A percentile compares a stretch with the other conserved stretches of the same genome.
Evolutionary conservation across 2,329 filamentous ascomycete genomes (phyloP).

Genomic region (Fusarium secorum): DNA sequence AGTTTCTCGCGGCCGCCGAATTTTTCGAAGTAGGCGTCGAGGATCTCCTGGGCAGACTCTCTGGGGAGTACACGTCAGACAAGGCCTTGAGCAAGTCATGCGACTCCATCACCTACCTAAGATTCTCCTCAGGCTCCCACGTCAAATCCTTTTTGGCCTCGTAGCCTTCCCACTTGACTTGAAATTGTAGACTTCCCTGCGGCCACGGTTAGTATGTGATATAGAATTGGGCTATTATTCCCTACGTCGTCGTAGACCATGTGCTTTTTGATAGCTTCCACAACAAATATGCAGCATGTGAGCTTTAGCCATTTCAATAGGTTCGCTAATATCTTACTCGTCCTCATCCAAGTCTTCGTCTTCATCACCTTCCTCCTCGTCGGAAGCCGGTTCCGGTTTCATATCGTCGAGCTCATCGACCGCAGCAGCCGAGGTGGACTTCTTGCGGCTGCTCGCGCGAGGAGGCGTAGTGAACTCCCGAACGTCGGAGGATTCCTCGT

Average conservation of each 20-base stretch:
- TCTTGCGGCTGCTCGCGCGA: conserved; percentile 39
- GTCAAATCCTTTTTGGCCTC: conserved; percentile 74
- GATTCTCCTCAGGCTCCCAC: conserved; percentile 80
- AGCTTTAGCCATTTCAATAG: conserved; percentile 22
- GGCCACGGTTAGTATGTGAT: not conserved
- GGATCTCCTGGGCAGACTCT: conserved; percentile 65
- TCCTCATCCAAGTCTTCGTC: conserved; percentile 54
- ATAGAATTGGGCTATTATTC: not conserved
- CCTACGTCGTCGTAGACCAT: conserved; percentile 64
- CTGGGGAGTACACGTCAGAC: conserved; percentile 45
- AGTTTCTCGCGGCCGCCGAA: conserved; percentile 71
- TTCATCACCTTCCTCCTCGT: conserved; percentile 48
- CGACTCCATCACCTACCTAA: conserved; percentile 37
- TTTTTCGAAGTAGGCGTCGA: conserved; percentile 68
- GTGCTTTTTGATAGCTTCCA: conserved; percentile 77
- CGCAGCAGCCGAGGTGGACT: conserved; percentile 35
- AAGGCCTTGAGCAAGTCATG: not conserved
- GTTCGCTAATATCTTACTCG: conserved; percentile 48
- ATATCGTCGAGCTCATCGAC: conserved; percentile 35
- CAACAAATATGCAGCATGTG: conserved; percentile 65
- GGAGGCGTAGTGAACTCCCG: conserved; percentile 38
- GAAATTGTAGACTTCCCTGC: conserved; percentile 64
- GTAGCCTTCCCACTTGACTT: conserved; percentile 85
- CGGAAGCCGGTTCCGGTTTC: conserved; percentile 42
- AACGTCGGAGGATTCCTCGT: conserved; percentile 48